A percentile compares a stretch with the other conserved stretches of the same genome.
Conservation (phyloP, 2,329 filamentous ascomycete species). For the Penicillium thymicola region DNA sequence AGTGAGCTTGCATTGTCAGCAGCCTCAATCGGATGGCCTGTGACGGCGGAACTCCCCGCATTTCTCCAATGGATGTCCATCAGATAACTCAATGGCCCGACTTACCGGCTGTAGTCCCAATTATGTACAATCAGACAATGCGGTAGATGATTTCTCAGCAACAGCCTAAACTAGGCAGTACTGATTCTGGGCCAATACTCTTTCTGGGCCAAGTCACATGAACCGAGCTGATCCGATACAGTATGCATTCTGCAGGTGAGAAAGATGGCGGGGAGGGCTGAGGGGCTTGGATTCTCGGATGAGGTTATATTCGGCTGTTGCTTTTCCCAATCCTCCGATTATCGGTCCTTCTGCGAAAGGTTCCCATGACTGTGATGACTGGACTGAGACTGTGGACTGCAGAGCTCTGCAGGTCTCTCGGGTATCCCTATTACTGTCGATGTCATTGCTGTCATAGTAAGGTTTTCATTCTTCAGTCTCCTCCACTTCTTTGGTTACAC, state of each 20-base stretch:
- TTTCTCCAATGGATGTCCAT: not conserved
- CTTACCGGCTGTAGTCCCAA: not conserved
- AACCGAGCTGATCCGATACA: constrained; percentile 13
- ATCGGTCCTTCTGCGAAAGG: not conserved
- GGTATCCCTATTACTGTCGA: not conserved
- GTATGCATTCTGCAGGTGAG: constrained; percentile 13
- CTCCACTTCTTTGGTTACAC: constrained; percentile 3
- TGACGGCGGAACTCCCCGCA: not conserved
- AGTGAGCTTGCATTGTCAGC: not conserved
- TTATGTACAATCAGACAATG: not conserved
- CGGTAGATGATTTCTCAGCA: not conserved
- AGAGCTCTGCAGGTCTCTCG: not conserved
- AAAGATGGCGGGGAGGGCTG: not conserved
- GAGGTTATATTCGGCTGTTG: constrained; percentile 7
- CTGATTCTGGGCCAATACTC: not conserved
- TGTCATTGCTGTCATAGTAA: constrained; percentile 10
- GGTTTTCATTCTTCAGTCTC: not conserved
- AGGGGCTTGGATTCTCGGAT: not conserved
- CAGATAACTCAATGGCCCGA: not conserved
- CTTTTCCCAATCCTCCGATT: not conserved
- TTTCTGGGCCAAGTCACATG: constrained; percentile 12
- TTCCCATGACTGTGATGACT: not conserved
- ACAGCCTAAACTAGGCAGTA: constrained; percentile 1
- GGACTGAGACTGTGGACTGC: constrained; percentile 1
- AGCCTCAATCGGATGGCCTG: not conserved